Percentiles rank a stretch among this genome's conserved stretches.
These are phyloP conservation scores for Penicillium mononematosum DNA, from an alignment of 495 filamentous ascomycete genomes.

Conservation along the genomic window DNA sequence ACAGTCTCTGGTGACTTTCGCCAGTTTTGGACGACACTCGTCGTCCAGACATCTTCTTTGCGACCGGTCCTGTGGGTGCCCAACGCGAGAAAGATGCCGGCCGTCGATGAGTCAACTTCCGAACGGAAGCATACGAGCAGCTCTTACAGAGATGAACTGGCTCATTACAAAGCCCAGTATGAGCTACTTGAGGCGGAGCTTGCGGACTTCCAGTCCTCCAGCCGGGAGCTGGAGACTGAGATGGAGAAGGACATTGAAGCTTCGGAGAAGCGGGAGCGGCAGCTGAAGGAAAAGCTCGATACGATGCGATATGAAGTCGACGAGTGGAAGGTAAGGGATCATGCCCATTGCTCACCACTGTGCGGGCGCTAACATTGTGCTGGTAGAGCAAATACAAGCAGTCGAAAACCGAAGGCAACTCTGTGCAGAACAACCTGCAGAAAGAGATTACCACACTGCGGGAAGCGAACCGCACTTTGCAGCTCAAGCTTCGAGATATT, in stretches of 20 bases:
- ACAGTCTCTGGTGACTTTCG: conserved; percentile 4
- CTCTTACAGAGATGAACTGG: conserved; percentile 67
- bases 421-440: conserved; percentile 81
- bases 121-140: conserved; percentile 58
- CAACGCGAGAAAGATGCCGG: conserved; percentile 47
- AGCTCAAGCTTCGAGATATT: conserved; percentile 84
- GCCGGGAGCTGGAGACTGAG: conserved; percentile 89
- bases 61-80: conserved; percentile 32
- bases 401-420: conserved; percentile 79
- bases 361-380: background rate
- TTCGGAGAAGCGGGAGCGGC: conserved; percentile 86
- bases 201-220: conserved; percentile 90
- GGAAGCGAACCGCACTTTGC: conserved; percentile 75
- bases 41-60: conserved; percentile 21
- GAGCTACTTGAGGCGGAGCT: conserved; percentile 89
- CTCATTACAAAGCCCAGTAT: conserved; percentile 95
- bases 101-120: conserved; percentile 64
- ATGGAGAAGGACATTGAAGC: conserved; percentile 95
- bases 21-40: conserved; percentile 22
- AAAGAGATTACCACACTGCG: conserved; percentile 93
- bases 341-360: background rate
- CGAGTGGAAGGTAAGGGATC: conserved; percentile 85
- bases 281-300: conserved; percentile 83
- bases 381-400: conserved; percentile 91
- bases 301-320: conserved; percentile 82